A percentile compares a stretch with the other conserved stretches of the same genome.
These are phyloP conservation scores for Wickerhamiella hasegawae DNA, from an alignment of 805 yeast genomes.

Conservation along the genomic window DNA sequence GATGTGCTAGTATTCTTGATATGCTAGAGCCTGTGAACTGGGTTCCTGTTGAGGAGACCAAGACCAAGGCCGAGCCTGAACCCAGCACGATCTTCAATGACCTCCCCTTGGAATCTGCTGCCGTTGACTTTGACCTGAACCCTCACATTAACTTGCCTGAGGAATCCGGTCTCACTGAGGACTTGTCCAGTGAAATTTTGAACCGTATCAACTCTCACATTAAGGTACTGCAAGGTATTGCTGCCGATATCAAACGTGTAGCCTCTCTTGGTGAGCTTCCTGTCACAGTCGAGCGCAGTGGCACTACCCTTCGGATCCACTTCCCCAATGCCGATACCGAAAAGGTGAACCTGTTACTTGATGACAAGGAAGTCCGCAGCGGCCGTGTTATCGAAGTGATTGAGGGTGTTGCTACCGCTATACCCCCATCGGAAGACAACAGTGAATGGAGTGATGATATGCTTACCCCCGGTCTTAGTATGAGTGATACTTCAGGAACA, in stretches of 20 bases:
- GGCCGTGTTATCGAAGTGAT: conserved; percentile 31
- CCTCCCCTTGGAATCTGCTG: conserved; percentile 8
- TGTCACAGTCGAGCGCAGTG: conserved; percentile 28
- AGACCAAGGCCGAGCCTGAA: too few species aligned
- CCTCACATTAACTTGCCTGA: conserved; percentile 29
- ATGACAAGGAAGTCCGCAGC: conserved; percentile 41
- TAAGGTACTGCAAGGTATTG: conserved; percentile 24
- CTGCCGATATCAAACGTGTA: conserved; percentile 30
- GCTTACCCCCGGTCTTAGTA: conserved; percentile 3
- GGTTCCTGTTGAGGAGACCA: too few species aligned
- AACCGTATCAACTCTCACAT: conserved; percentile 20
- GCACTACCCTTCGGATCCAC: conserved; percentile 32
- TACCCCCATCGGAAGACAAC: conserved; percentile 1
- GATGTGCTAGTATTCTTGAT: too few species aligned
- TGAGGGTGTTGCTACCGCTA: not conserved
- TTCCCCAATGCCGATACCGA: conserved; percentile 56
- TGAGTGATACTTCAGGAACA: not conserved
- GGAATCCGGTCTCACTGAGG: conserved; percentile 28
- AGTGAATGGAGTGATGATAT: not conserved
- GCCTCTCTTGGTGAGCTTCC: conserved; percentile 52
- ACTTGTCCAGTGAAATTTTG: conserved; percentile 26
- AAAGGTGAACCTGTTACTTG: conserved; percentile 39
- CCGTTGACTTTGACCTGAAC: conserved; percentile 38
- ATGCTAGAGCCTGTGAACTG: too few species aligned
- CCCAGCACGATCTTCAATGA: too few species aligned